A percentile compares a stretch with the other conserved stretches of the same genome.
phyloP scores from a whole-genome alignment of 2,329 filamentous ascomycete genomes.

The Fulvia fulva region DNA sequence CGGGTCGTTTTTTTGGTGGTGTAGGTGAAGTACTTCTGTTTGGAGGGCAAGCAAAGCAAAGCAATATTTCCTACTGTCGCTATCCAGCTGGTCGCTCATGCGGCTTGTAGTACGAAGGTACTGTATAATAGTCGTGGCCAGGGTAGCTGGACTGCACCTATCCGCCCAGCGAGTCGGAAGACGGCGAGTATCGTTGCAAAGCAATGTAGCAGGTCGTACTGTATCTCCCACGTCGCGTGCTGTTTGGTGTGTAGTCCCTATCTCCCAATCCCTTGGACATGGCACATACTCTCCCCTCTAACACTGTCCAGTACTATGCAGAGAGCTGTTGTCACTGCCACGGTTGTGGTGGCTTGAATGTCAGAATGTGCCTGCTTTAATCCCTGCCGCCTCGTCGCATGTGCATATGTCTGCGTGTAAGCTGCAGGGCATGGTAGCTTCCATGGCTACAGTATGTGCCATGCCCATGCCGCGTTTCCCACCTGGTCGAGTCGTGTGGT shows the following conservation, averaged over 20 bases:
- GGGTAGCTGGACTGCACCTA: not conserved
- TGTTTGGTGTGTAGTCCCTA: not conserved
- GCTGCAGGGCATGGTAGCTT: too few species aligned
- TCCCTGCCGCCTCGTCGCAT: too few species aligned
- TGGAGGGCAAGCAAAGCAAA: not conserved
- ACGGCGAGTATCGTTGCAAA: not conserved
- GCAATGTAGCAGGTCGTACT: too few species aligned
- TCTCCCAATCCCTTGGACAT: not conserved
- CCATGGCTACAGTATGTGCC: not conserved
- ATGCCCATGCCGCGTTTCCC: not conserved
- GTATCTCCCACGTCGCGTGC: too few species aligned
- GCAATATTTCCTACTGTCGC: not conserved
- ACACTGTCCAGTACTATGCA: not conserved
- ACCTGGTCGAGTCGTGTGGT: not conserved
- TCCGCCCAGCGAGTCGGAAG: not conserved
- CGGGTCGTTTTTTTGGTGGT: not conserved
- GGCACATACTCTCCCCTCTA: not conserved
- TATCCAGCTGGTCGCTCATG: not conserved
- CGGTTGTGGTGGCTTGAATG: not conserved
- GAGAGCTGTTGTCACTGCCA: not conserved
- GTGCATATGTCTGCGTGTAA: too few species aligned
- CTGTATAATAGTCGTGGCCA: not conserved
- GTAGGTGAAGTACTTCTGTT: not conserved
- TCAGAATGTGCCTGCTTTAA: not conserved
- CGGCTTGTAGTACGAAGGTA: not conserved